Percentiles rank a stretch among this genome's conserved stretches.
phyloP scores from a whole-genome alignment of 1,139 yeast genomes.

The Debaryomycetaceae sp. region DNA sequence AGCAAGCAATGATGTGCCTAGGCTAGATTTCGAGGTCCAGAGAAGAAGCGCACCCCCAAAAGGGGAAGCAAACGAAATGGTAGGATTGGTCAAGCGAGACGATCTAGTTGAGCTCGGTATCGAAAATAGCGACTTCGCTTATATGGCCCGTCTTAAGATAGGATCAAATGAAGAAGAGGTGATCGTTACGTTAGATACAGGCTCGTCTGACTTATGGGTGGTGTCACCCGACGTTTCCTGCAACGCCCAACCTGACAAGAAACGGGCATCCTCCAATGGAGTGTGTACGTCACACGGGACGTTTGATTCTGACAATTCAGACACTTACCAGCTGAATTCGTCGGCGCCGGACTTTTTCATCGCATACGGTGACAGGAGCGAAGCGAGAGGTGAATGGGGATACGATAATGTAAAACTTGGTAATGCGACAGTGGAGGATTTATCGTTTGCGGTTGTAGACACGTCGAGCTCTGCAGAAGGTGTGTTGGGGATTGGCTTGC shows the following conservation, averaged over 20 bases:
- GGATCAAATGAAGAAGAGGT: constrained; percentile 32
- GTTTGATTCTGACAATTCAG: constrained; percentile 32
- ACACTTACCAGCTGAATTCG: constrained; percentile 27
- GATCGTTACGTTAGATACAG: constrained; percentile 41
- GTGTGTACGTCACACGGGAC: constrained; percentile 40
- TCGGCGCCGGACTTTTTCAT: constrained; percentile 39
- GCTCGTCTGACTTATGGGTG: constrained; percentile 48
- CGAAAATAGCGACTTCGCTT: constrained; percentile 45
- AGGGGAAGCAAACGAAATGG: constrained; percentile 8
- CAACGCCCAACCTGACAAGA: background rate
- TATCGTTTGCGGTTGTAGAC: constrained; percentile 53
- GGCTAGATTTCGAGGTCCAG: constrained; percentile 24
- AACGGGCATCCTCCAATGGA: background rate
- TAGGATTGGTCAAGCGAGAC: constrained; percentile 28
- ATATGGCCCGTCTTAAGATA: constrained; percentile 38
- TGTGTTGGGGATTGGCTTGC: constrained; percentile 54
- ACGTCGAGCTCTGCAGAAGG: constrained; percentile 41
- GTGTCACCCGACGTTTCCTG: constrained; percentile 27
- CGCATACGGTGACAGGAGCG: constrained; percentile 60
- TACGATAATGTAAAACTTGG: constrained; percentile 41
- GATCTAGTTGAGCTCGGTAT: constrained; percentile 38
- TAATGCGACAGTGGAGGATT: constrained; percentile 34
- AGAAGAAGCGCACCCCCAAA: constrained; percentile 23
- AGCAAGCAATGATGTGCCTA: constrained; percentile 10
- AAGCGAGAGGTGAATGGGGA: constrained; percentile 61